Percentiles rank a stretch among this genome's conserved stretches.
Evolutionary conservation across 1,139 yeast species (phyloP).

Genomic region (Williopsis jadinii): DNA sequence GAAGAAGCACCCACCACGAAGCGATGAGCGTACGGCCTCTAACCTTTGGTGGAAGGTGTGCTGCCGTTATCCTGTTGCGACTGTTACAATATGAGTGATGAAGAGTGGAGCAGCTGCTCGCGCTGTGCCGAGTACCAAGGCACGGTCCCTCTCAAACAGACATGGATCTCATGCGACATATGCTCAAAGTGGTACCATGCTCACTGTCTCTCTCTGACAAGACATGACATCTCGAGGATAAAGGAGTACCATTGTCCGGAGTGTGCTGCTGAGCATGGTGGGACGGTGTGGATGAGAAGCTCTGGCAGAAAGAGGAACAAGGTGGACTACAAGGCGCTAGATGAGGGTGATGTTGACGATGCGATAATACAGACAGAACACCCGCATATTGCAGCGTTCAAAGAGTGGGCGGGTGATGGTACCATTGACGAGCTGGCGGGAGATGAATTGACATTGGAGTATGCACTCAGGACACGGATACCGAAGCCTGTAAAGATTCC

Average conservation of each 20-base stretch:
- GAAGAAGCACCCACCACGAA: no score
- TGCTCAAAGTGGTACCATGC: conserved; percentile 62
- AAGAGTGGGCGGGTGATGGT: conserved; percentile 6
- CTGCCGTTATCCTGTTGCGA: no score
- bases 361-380: conserved; percentile 46
- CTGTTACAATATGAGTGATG: no score
- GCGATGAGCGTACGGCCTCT: no score
- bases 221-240: conserved; percentile 33
- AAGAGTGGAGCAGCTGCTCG: conserved; percentile 6
- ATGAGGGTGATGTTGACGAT: conserved; percentile 60
- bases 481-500: conserved; percentile 34
- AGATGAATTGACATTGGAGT: conserved; percentile 31
- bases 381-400: conserved; percentile 45
- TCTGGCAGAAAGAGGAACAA: conserved; percentile 47
- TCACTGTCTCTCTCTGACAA: conserved; percentile 38
- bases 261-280: conserved; percentile 43
- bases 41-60: no score
- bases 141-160: conserved; percentile 10
- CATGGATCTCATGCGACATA: conserved; percentile 58
- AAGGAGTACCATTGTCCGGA: conserved; percentile 47
- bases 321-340: conserved; percentile 74
- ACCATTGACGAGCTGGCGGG: conserved; percentile 24
- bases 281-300: conserved; percentile 45
- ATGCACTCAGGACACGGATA: conserved; percentile 29
- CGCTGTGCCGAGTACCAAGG: conserved; percentile 5